These are phyloP conservation scores for Pseudogymnoascus sp. DNA, from an alignment of 2,329 filamentous ascomycete species.

Conservation along the genomic window DNA sequence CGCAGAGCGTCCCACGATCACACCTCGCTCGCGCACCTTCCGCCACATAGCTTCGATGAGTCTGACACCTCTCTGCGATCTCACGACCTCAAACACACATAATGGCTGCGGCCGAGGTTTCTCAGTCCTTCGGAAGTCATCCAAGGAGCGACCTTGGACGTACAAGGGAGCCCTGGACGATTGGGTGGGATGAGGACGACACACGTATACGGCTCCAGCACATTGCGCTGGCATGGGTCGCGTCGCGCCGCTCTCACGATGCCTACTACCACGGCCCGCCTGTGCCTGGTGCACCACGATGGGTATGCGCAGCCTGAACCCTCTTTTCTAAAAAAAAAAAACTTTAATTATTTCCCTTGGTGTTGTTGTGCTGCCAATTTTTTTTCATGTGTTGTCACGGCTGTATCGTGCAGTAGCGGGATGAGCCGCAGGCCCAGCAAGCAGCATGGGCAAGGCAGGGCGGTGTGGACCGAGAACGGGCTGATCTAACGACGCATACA, in stretches of 20 bases:
- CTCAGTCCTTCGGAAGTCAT: constrained; percentile 31
- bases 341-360: neutral
- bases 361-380: neutral
- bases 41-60: constrained; percentile 27
- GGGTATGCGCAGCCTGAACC: neutral
- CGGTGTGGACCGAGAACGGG: constrained; percentile 24
- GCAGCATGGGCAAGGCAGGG: constrained; percentile 15
- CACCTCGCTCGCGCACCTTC: constrained; percentile 11
- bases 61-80: constrained; percentile 24
- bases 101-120: constrained; percentile 39
- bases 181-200: constrained; percentile 35
- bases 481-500: constrained; percentile 26
- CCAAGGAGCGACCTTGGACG: constrained; percentile 33
- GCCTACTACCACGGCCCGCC: neutral
- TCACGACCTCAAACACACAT: constrained; percentile 27
- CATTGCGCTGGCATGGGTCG: constrained; percentile 28
- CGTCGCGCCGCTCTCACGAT: constrained; percentile 16
- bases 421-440: constrained; percentile 14
- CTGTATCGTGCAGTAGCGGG: constrained; percentile 27
- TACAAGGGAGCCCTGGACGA: constrained; percentile 35
- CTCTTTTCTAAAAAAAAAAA: neutral
- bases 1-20: constrained; percentile 1
- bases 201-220: constrained; percentile 29
- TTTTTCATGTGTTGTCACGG: constrained; percentile 16
- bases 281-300: neutral